Evolutionary conservation across 2,329 filamentous ascomycete species (phyloP), one percentile per base, ranked within the genome.

Genomic region (Fusarium setosum): DNA sequence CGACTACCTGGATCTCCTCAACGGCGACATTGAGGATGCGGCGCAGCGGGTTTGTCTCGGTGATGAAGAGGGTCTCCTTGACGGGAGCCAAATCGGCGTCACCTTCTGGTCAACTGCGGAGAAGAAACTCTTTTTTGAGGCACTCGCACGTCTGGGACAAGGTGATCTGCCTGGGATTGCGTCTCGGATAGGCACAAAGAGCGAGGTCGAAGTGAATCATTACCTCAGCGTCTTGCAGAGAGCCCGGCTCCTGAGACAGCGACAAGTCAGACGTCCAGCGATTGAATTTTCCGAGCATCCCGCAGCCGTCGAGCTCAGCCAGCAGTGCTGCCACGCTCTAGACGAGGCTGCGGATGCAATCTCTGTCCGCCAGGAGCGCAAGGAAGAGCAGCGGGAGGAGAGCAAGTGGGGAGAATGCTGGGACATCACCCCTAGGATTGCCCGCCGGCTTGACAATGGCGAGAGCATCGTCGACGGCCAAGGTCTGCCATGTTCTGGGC

Each of bases 221-320:
- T 94, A 94, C 73, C 75, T 96, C 5, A 72, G 81, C 7, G 75
- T 92, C 1, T 82, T 97, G 6, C 81, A 88, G 10, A 79, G 83
- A 18, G 83, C 81, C 2, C 67, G 80, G 6, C 75, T 82, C 32
- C 73, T 77, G 20, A 79, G 82, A 35, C 80, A 80, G 37, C 69
- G 71, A 17, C 80, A 72, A 75, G 23, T 66, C 20, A 59, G 65
- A 7, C 72, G 75, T 18, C 69, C 76, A 0, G 65, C 69, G 12
- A 65, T 87, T 26, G 76, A 80, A 23, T 74, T 83, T 52, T 79
- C 81, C 11, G 88, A 93, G 54, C 79, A 93, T 2, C 90, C 91
- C 1, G 89, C 92, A 3, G 94, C 94, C 0, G 73, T 86, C 2
- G 93, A 97, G 74, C 77, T 97, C 23, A 87, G 89, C 69, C 78